Evolutionary conservation across 2,329 filamentous ascomycete genomes (phyloP), one percentile per base, ranked within the genome.

Genomic region (Arthrobotrys musiformis): DNA sequence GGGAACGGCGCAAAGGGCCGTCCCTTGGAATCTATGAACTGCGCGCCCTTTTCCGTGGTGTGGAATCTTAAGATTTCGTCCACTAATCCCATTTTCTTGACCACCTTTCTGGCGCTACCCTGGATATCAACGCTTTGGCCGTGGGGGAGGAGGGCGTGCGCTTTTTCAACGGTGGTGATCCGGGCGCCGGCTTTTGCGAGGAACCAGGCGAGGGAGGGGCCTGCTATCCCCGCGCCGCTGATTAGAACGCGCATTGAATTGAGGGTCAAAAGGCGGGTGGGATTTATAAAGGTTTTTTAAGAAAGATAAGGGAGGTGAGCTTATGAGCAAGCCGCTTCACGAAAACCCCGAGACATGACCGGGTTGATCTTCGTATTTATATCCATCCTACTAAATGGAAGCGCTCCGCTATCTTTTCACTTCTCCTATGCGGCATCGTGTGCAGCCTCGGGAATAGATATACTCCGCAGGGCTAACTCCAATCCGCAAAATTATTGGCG

Each of bases 41-140:
- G 80, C 2, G 87, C 44, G 1, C 87, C 87, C 42, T 84, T 81
- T 81, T 89, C 87, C 0, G 84, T 83, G 0, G 84, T 85, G 0
- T 81, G 80, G n/a, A 83, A 83, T n/a, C 81, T 79, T 5, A 84
- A 84, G 33, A 89, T 83, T 0, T 81, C 82, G 4, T 85, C 79
- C 33, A 86, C 82, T 1, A 89, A 81, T 0, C 86, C 87, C 87
- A 89, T 88, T 2, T 84, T 84, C 67, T 83, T 85, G 15, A 88
- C 81, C 6, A 87, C 84, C 17, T 86, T 83, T 50, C 89, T 84
- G 0, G 85, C 87, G 22, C 85, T 84, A 11, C 84, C 86, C 2
- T 86, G 85, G 1, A 90, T 82, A 79, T 90, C 88, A 28, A 90
- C 81, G 58, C 88, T 87, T 2, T 86, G 85, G 0, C 88, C 88